A percentile compares a stretch with the other conserved stretches of the same genome.
Evolutionary conservation across 495 filamentous ascomycete species (phyloP).

Genomic region (Podospora australis): DNA sequence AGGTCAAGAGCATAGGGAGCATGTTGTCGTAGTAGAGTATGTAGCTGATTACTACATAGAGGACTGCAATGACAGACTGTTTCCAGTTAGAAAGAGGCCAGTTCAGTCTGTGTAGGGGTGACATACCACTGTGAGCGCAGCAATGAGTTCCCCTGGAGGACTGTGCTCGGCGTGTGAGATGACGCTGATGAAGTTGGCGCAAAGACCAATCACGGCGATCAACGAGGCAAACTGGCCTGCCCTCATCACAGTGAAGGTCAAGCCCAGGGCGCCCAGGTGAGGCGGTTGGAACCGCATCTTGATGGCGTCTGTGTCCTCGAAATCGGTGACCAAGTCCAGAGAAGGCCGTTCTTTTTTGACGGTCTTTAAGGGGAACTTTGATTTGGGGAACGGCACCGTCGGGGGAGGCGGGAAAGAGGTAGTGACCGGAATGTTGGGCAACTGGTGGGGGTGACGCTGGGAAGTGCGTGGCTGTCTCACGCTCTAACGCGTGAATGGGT

Average conservation of each 20-base stretch:
- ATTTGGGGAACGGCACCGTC: conserved; percentile 23
- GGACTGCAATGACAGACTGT: conserved; percentile 66
- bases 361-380: conserved; percentile 23
- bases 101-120: neutral
- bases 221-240: conserved; percentile 65
- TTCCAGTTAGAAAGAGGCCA: neutral
- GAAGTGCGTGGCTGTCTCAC: conserved; percentile 1
- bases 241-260: conserved; percentile 68
- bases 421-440: conserved; percentile 24
- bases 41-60: conserved; percentile 72
- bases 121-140: conserved; percentile 72
- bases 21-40: conserved; percentile 76
- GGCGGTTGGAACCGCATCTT: conserved; percentile 52
- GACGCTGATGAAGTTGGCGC: conserved; percentile 73
- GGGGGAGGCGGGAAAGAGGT: conserved; percentile 23
- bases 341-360: conserved; percentile 23
- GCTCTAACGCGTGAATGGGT: neutral
- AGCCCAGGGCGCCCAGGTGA: conserved; percentile 70
- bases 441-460: neutral
- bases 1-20: conserved; percentile 65
- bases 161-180: conserved; percentile 58
- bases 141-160: conserved; percentile 67
- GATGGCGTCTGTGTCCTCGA: conserved; percentile 23
- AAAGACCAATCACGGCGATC: conserved; percentile 73
- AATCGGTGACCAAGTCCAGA: conserved; percentile 27